A percentile compares a stretch with the other conserved stretches of the same genome.
These are phyloP conservation scores for Cladosporium sp. DNA, from an alignment of 2,329 filamentous ascomycete species.

Conservation along the genomic window DNA sequence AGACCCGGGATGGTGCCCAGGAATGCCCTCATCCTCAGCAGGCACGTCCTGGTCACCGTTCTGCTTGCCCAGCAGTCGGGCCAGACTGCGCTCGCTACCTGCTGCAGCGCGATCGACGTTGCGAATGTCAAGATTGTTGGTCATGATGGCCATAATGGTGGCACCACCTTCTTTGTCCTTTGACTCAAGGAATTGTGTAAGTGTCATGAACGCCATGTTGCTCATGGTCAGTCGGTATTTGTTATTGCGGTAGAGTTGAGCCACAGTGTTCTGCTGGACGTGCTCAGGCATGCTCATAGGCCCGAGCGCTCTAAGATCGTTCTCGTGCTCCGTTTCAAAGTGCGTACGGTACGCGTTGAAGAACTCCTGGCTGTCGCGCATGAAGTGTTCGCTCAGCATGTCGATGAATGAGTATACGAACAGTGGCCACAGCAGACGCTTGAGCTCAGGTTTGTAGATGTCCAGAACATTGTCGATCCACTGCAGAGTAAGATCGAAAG, in stretches of 20 bases:
- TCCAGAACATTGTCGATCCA: conserved; percentile 93
- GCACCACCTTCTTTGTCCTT: conserved; percentile 76
- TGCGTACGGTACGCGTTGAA: conserved; percentile 62
- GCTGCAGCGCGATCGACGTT: conserved; percentile 54
- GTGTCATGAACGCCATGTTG: conserved; percentile 72
- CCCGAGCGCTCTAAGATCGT: conserved; percentile 74
- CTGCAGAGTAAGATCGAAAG: conserved; percentile 50
- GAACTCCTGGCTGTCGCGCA: conserved; percentile 69
- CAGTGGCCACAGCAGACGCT: conserved; percentile 83
- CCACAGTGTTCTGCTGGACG: conserved; percentile 68
- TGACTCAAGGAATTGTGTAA: conserved; percentile 86
- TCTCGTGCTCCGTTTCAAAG: conserved; percentile 74
- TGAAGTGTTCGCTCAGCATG: conserved; percentile 67
- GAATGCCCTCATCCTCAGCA: conserved; percentile 65
- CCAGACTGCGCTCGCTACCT: conserved; percentile 56
- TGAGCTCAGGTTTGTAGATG: conserved; percentile 90
- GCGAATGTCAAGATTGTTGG: conserved; percentile 55
- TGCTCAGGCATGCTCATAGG: conserved; percentile 74
- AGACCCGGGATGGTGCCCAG: conserved; percentile 62
- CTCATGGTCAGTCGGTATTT: conserved; percentile 91
- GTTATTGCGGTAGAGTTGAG: conserved; percentile 76
- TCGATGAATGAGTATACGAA: conserved; percentile 92
- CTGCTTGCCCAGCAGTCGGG: conserved; percentile 54
- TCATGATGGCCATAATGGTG: conserved; percentile 71
- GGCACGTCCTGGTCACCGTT: conserved; percentile 54